These are phyloP conservation scores for Aurifilum marmelostoma DNA, from an alignment of 2,329 filamentous ascomycete genomes.

Conservation along the genomic window DNA sequence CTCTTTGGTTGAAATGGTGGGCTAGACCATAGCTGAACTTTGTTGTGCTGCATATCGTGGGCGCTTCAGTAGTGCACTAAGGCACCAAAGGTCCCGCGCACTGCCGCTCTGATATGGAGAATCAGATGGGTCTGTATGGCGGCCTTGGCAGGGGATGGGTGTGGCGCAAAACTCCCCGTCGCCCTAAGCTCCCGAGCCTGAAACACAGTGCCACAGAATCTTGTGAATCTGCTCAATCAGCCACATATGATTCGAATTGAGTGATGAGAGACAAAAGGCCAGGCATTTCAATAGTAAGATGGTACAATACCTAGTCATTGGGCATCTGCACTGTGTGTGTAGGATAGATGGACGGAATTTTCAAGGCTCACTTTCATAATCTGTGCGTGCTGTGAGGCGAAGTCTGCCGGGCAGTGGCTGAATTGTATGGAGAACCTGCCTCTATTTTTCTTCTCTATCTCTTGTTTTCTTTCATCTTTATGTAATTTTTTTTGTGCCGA, in stretches of 20 bases:
- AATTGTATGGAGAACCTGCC: not conserved
- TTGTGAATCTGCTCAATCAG: not conserved
- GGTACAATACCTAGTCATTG: not conserved
- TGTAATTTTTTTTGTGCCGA: too few relatives aligned
- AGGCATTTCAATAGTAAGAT: not conserved
- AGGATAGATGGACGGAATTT: not conserved
- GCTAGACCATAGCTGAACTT: not conserved
- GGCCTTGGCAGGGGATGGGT: not conserved
- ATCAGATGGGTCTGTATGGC: not conserved
- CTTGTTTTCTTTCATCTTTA: not conserved
- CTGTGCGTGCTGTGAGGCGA: not conserved
- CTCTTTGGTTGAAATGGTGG: not conserved
- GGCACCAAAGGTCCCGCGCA: not conserved
- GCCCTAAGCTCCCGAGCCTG: not conserved
- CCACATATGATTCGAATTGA: not conserved
- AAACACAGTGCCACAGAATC: not conserved
- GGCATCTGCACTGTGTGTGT: not conserved
- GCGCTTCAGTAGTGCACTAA: not conserved
- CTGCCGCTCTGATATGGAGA: not conserved
- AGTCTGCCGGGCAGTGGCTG: not conserved
- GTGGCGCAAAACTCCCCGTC: too few relatives aligned
- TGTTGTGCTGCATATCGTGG: not conserved
- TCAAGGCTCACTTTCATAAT: not conserved
- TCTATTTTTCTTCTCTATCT: not conserved
- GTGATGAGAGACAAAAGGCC: not conserved